These are phyloP conservation scores for Heliamphora exappendiculata DNA, from an alignment of 148 eudicot species.

Conservation along the genomic window DNA sequence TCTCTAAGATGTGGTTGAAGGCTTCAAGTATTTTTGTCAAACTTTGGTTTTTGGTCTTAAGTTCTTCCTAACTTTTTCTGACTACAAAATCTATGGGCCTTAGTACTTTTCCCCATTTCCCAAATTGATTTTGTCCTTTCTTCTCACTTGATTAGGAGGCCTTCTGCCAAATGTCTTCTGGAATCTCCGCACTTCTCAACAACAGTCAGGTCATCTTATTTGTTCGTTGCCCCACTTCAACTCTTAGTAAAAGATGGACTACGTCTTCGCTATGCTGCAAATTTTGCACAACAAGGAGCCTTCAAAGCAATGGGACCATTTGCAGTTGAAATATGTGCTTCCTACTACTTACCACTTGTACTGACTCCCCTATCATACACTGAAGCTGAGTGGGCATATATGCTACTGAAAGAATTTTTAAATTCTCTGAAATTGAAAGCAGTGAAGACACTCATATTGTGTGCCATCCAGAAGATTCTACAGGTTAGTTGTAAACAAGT, in stretches of 20 bases:
- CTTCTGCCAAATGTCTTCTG: constrained; percentile 80
- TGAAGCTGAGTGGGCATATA: constrained; percentile 79
- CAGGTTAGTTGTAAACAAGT: constrained; percentile 61
- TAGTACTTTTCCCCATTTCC: background rate
- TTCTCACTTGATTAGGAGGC: constrained; percentile 52
- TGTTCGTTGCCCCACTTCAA: constrained; percentile 80
- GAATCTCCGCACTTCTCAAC: constrained; percentile 76
- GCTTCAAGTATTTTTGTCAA: background rate
- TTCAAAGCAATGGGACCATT: constrained; percentile 80
- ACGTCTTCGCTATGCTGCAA: constrained; percentile 72
- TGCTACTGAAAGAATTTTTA: constrained; percentile 62
- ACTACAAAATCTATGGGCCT: background rate
- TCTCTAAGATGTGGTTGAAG: background rate
- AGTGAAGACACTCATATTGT: constrained; percentile 52
- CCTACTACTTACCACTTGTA: constrained; percentile 64
- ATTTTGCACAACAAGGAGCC: constrained; percentile 74
- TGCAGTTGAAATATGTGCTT: constrained; percentile 89
- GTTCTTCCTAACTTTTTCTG: background rate
- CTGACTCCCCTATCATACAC: constrained; percentile 53
- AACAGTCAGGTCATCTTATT: constrained; percentile 69
- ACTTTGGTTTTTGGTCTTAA: background rate
- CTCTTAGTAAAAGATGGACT: constrained; percentile 60
- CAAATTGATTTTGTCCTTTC: constrained; percentile 4
- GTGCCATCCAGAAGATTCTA: constrained; percentile 80
- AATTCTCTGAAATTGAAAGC: constrained; percentile 56